Conservation (phyloP, 192 early-diverging fungal genomes). For the Pilaira anomala region DNA sequence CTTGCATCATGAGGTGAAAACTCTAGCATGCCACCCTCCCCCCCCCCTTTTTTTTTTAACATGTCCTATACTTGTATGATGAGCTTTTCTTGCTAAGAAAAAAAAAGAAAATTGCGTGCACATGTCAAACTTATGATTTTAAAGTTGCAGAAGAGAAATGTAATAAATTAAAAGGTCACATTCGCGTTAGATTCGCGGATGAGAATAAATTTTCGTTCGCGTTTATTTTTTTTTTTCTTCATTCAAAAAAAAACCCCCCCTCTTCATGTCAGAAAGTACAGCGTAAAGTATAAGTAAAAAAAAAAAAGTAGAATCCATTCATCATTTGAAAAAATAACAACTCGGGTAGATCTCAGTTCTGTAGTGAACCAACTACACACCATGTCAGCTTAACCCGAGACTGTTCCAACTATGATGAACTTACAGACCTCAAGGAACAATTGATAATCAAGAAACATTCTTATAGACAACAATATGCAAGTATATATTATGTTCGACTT, state of each 20-base stretch:
- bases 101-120: too few relatives aligned
- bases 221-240: background rate
- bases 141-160: too few relatives aligned
- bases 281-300: background rate
- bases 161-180: background rate
- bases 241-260: too few relatives aligned
- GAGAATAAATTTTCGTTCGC: too few relatives aligned
- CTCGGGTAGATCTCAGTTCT: slow-evolving; percentile 4
- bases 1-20: too few relatives aligned
- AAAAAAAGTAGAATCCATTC: too few relatives aligned
- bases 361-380: background rate
- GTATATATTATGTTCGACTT: slow-evolving; percentile 80
- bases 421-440: slow-evolving; percentile 29
- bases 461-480: slow-evolving; percentile 83
- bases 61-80: too few relatives aligned
- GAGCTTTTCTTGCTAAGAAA: too few relatives aligned
- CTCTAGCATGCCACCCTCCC: too few relatives aligned
- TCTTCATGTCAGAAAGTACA: background rate
- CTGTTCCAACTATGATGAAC: slow-evolving; percentile 11
- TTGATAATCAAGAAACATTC: slow-evolving; percentile 59
- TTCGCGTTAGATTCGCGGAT: background rate
- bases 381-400: background rate
- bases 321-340: too few relatives aligned
- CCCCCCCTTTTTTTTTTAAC: too few relatives aligned
- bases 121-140: too few relatives aligned